Evolutionary conservation across 139 green algal species (phyloP), one percentile per base, ranked within the genome.

Genomic region (Auxenochlorella pyrenoidosa): DNA sequence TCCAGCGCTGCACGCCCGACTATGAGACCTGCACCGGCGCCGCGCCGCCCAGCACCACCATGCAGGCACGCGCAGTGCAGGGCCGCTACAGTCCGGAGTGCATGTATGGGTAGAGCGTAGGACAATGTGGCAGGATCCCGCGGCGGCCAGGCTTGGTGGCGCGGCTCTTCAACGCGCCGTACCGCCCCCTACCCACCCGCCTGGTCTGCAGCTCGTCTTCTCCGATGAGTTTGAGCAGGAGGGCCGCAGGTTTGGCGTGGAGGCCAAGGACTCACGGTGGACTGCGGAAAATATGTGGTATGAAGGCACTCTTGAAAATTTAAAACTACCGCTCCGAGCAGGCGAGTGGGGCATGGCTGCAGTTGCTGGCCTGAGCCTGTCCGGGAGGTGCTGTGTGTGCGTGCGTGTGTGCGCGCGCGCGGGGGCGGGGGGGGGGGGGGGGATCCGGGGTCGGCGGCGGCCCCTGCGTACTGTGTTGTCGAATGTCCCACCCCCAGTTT

Each of bases 191-290:
- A 18, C 12, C n/a, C n/a, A 34, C 68, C n/a, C 34, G n/a, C 34
- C 70, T n/a, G 34, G 15, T n/a, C 43, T 73, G 86, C 79, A 90
- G 47, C 91, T 94, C 0, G 91, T 94, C 19, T 94, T 94, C 68
- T 89, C 72, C 16, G 92, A 94, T 36, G 92, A 94, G 78, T 94
- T 94, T 75, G 58, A 91, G 26, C 84, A 59, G 28, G 59, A 77
- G 8, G 89, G 88, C 26, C 84, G 88, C 19, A 51, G 83, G 41
- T 91, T 94, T 66, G 72, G 78, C 3, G 82, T 79, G 43, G 59
- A 71, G 0, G 75, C 75, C 0, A 85, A 71, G 41, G 88, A 94
- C 60, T 44, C 89, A 2, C 63, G 85, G 24, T 94, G 92, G 88
- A 93, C 89, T 1, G 91, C 90, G 0, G 59, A 83, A 8, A 58